Conservation (phyloP, 805 yeast genomes). For the Candida maris region DNA sequence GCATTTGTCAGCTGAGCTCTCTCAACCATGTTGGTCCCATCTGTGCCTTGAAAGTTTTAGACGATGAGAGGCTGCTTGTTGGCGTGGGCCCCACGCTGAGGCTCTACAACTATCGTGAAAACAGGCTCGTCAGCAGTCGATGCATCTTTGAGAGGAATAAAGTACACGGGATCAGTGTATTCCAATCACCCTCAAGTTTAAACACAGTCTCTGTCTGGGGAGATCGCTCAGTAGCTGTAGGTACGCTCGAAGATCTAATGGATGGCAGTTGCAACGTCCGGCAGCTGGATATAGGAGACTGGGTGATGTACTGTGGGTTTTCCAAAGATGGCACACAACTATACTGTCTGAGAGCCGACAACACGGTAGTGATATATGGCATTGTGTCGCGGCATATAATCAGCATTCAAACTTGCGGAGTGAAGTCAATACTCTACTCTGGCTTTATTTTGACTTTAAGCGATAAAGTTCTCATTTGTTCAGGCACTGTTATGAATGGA, state of each 20-base stretch:
- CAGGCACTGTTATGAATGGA: conserved; percentile 94
- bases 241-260: conserved; percentile 32
- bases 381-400: conserved; percentile 21
- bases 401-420: conserved; percentile 46
- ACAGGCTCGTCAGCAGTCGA: conserved; percentile 32
- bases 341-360: conserved; percentile 75
- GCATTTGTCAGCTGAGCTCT: conserved; percentile 10
- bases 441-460: conserved; percentile 62
- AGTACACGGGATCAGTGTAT: conserved; percentile 68
- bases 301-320: conserved; percentile 70
- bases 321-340: conserved; percentile 35
- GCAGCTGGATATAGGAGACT: conserved; percentile 66
- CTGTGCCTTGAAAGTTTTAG: conserved; percentile 51
- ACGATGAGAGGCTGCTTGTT: conserved; percentile 39
- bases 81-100: conserved; percentile 73
- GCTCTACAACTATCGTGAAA: conserved; percentile 43
- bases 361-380: conserved; percentile 48
- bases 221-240: conserved; percentile 59
- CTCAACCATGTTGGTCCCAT: conserved; percentile 62
- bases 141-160: conserved; percentile 67
- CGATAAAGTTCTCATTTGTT: conserved; percentile 53
- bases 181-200: conserved; percentile 16
- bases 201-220: conserved; percentile 53
- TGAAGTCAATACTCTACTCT: conserved; percentile 82
- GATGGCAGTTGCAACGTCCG: conserved; percentile 11